Evolutionary conservation across 2,329 filamentous ascomycete genomes (phyloP), one percentile per base, ranked within the genome.

Genomic region (Sporothrix curviconia): DNA sequence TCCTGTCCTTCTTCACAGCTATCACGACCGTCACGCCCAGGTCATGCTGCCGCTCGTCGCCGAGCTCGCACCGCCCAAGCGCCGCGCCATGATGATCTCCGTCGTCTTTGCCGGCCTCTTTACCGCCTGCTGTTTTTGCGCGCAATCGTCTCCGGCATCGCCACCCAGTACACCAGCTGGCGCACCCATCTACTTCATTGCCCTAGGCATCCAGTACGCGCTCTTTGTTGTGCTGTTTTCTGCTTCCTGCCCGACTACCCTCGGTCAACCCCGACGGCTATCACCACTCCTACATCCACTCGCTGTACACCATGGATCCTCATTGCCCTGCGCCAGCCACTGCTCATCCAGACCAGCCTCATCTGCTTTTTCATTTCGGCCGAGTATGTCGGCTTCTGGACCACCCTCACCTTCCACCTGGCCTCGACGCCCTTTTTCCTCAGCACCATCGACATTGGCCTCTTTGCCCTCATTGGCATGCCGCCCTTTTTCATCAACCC

Each of bases 21-120:
- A 30, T 57, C 4, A 84, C 85, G 2, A 91, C 87, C 0, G 87
- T 90, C 2, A 91, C 87, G 3, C 88, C 87, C 83, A 85, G 70
- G 71, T 85, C 56, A 89, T 92, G 86, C 81, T 91, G 25, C 88
- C 88, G 0, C 74, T 92, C 0, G 86, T 90, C 0, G 85, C 86
- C 1, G 86, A 91, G 65, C 82, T 90, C 17, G 86, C 87, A 0
- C 86, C 87, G 0, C 76, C 80, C 0, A 72, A 83, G 25, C 79
- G 82, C 37, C 81, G 85, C n/a, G 85, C 86, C 2, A 80, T 83
- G 25, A 81, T 86, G 36, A 76, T 90, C 8, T 85, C 85, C 11
- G 47, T 51, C 6, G 83, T 90, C 8, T 83, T 86, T 9, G 87
- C 83, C 0, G 87, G 87, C 2, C 74, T 90, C 3, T 79, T 89